phyloP scores from a whole-genome alignment of 768 basidiomycete genomes.

The Naematelia encephala region DNA sequence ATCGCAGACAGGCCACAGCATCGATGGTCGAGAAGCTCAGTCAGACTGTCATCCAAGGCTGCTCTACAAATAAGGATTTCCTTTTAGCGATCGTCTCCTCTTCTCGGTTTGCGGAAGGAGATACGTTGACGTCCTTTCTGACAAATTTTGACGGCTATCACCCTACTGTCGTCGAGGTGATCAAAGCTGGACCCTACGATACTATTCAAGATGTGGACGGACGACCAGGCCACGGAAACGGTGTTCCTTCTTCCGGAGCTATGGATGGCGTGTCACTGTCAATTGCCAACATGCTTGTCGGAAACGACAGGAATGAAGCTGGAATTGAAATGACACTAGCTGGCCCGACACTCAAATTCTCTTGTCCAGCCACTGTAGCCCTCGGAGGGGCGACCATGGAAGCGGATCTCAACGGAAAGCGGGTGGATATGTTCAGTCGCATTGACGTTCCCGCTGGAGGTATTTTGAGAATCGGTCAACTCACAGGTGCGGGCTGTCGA shows the following conservation, averaged over 20 bases:
- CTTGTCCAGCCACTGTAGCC: too few species aligned
- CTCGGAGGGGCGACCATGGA: too few species aligned
- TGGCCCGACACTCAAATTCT: constrained; percentile 55
- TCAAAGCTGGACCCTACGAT: constrained; percentile 60
- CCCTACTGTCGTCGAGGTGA: constrained; percentile 58
- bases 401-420: too few species aligned
- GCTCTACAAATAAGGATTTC: constrained; percentile 61
- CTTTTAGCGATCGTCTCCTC: too few species aligned
- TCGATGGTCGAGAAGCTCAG: constrained; percentile 54
- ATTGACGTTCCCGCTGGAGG: neutral
- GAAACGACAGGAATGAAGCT: constrained; percentile 59
- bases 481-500: neutral
- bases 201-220: constrained; percentile 39
- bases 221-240: constrained; percentile 63
- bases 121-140: constrained; percentile 38
- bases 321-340: constrained; percentile 56
- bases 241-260: constrained; percentile 58
- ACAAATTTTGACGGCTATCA: constrained; percentile 15
- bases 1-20: constrained; percentile 55
- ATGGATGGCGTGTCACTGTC: too few species aligned
- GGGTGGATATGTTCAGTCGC: neutral
- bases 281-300: constrained; percentile 62
- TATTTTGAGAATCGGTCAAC: neutral
- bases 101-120: constrained; percentile 30
- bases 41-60: constrained; percentile 54